phyloP scores from a whole-genome alignment of 2,329 filamentous ascomycete genomes.

The Pseudocercospora fijiensis region DNA sequence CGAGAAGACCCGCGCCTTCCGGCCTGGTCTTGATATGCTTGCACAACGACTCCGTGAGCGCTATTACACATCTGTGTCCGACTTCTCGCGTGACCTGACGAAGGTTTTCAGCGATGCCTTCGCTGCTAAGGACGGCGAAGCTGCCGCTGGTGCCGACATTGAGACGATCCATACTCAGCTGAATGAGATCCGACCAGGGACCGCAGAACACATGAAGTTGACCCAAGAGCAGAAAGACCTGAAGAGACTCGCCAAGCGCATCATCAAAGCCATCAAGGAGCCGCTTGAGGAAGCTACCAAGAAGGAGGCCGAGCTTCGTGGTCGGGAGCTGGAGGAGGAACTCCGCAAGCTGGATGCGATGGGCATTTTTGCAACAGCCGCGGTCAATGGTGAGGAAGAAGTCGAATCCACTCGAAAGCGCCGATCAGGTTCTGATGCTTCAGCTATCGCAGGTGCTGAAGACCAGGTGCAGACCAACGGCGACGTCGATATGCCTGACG shows the following conservation, averaged over 20 bases:
- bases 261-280: constrained; percentile 78
- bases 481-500: constrained; percentile 35
- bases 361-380: constrained; percentile 53
- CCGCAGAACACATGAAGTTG: constrained; percentile 43
- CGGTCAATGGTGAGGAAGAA: constrained; percentile 52
- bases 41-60: constrained; percentile 56
- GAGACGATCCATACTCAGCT: constrained; percentile 45
- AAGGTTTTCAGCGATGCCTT: constrained; percentile 57
- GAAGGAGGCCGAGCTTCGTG: constrained; percentile 77
- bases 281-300: constrained; percentile 71
- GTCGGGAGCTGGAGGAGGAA: constrained; percentile 67
- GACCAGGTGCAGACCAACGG: constrained; percentile 27
- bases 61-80: constrained; percentile 59
- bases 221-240: constrained; percentile 72
- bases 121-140: constrained; percentile 35
- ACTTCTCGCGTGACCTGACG: constrained; percentile 60
- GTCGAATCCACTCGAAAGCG: constrained; percentile 31
- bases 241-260: constrained; percentile 82
- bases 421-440: constrained; percentile 40
- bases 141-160: constrained; percentile 24
- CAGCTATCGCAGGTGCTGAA: constrained; percentile 42
- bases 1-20: constrained; percentile 54
- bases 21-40: constrained; percentile 54
- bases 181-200: constrained; percentile 38
- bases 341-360: constrained; percentile 72